Evolutionary conservation across 768 basidiomycete genomes (phyloP), one percentile per base, ranked within the genome.

Genomic region (Pulveroboletus ravenelii): DNA sequence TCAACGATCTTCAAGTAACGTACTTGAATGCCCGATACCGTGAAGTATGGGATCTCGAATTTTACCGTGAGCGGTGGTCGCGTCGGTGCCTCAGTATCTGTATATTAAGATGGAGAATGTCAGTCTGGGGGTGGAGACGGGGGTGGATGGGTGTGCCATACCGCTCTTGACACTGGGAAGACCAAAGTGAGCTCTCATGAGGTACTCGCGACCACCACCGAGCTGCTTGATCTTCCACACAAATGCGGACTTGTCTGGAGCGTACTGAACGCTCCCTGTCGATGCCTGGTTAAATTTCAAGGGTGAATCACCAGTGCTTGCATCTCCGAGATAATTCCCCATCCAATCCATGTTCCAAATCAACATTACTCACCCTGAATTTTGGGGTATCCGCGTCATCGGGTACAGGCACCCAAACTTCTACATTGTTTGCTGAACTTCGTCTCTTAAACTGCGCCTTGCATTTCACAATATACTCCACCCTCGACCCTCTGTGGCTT

Each of bases 221-320:
- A 99, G 79, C 66, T 95, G 92, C 68, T 98, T 98, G 70, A 99
- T 97, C 72, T 97, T 97, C 96, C 96, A 98, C 1, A 97, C 90
- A 62, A 98, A 98, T 2, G 93, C 93, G 15, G 92, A 92, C 69
- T 97, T 98, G 67, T 99, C 96, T 0, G 95, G 96, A 1, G 89
- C 93, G 63, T 99, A 98, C 55, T 96, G 93, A 3, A 97, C 96
- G 20, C 84, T 88, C 3, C 96, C 96, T 12, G 93, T 94, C 14
- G 93, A 87, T 18, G 95, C 91, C 93, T 96, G 54, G 30, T 39
- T 6, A 25, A 46, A 18, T 25, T 29, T 9, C 37, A n/a, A 18
- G 4, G 3, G 20, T 23, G 3, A 18, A 38, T 20, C 30, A 4
- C 35, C 38, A 43, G n/a, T 17, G 9, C 27, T 17, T 48, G 37